Conservation (phyloP, 2,329 filamentous ascomycete species). For the Trichoderma asperellum region DNA sequence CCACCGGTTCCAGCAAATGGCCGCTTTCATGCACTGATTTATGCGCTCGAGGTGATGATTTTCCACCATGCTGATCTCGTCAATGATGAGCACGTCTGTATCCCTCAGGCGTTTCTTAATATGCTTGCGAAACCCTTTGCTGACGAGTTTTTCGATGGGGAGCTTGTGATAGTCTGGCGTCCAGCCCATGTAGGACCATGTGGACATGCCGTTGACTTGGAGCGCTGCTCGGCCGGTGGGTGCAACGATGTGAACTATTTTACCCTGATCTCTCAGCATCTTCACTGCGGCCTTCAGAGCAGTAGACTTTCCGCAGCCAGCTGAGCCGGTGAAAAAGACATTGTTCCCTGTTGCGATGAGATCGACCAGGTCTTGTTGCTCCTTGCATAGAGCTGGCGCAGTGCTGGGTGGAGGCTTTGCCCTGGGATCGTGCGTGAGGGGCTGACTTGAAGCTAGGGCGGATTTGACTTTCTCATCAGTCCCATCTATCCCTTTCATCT, state of each 20-base stretch:
- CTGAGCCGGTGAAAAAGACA: slow-evolving; percentile 68
- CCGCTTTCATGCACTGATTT: slow-evolving; percentile 41
- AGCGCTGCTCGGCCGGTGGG: slow-evolving; percentile 64
- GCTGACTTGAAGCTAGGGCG: neutral
- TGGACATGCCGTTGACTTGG: slow-evolving; percentile 60
- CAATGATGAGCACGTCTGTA: slow-evolving; percentile 63
- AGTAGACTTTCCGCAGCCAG: slow-evolving; percentile 49
- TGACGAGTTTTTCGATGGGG: slow-evolving; percentile 17
- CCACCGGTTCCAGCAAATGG: slow-evolving; percentile 7
- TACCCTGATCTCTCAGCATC: slow-evolving; percentile 17
- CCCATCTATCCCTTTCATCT: neutral
- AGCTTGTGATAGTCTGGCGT: slow-evolving; percentile 40
- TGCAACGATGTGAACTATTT: slow-evolving; percentile 56
- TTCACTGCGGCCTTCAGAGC: slow-evolving; percentile 36
- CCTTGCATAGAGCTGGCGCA: slow-evolving; percentile 26
- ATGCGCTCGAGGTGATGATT: slow-evolving; percentile 46
- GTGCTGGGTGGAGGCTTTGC: neutral
- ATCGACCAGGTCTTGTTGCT: slow-evolving; percentile 41
- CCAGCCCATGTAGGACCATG: slow-evolving; percentile 63
- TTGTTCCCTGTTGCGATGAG: slow-evolving; percentile 57
- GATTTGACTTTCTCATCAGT: neutral
- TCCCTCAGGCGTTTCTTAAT: slow-evolving; percentile 45
- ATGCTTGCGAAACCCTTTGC: neutral
- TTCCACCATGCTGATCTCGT: slow-evolving; percentile 70
- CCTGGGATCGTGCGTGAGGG: neutral